Conservation (phyloP, 2,329 filamentous ascomycete genomes). For the Paracorniculantispora psalliotae region DNA sequence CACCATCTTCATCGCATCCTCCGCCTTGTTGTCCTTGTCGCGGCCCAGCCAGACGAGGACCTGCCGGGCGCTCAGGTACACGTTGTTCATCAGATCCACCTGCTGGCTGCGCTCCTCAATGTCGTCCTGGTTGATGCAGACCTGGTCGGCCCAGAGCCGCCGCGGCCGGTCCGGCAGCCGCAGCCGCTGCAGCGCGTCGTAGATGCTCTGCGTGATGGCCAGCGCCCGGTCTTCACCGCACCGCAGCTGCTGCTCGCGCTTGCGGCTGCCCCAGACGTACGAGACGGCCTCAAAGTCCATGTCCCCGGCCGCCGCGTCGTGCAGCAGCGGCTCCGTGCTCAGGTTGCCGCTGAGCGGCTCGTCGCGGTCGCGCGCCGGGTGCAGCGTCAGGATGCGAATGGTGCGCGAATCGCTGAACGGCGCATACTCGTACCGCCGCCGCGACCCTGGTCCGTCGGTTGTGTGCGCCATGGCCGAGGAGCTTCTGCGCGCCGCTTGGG, state of each 20-base stretch:
- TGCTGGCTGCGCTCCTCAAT: slow-evolving; percentile 30
- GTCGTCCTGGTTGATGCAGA: slow-evolving; percentile 37
- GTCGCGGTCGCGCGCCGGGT: not conserved
- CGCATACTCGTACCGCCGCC: slow-evolving; percentile 2
- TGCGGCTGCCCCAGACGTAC: slow-evolving; percentile 8
- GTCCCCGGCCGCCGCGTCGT: not conserved
- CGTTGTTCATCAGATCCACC: slow-evolving; percentile 34
- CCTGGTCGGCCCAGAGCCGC: slow-evolving; percentile 35
- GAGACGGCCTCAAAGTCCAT: slow-evolving; percentile 7
- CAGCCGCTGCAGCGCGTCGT: slow-evolving; percentile 27
- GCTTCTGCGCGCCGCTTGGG: not conserved
- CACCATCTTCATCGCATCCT: slow-evolving; percentile 25
- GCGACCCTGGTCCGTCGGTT: not conserved
- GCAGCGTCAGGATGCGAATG: slow-evolving; percentile 7
- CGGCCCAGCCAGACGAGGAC: slow-evolving; percentile 33
- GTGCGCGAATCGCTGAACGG: not conserved
- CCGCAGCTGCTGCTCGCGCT: not conserved
- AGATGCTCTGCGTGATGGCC: slow-evolving; percentile 16
- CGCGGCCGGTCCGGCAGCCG: slow-evolving; percentile 22
- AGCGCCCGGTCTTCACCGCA: not conserved
- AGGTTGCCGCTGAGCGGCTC: not conserved
- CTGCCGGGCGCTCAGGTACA: slow-evolving; percentile 29
- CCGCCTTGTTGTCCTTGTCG: slow-evolving; percentile 24
- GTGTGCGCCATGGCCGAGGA: not conserved
- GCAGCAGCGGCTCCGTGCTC: not conserved